These are phyloP conservation scores for Hibiscus mutabilis DNA, from an alignment of 345 rosid genomes.

Conservation along the genomic window DNA sequence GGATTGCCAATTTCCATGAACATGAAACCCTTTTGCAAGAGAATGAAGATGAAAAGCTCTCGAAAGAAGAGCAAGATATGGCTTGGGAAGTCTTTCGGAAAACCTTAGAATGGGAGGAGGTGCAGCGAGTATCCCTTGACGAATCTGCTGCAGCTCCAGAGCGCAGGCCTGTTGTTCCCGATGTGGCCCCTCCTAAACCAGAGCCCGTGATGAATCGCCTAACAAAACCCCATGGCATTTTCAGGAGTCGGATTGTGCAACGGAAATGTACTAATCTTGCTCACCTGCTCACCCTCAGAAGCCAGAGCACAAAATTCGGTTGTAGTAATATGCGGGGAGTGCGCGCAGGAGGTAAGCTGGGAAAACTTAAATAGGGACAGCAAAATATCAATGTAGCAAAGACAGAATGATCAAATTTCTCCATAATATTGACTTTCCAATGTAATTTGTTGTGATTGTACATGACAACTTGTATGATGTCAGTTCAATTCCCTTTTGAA, in stretches of 20 bases:
- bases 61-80: slow-evolving; percentile 99
- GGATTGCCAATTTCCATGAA: slow-evolving; percentile 42
- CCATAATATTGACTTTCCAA: not conserved
- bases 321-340: slow-evolving; percentile 86
- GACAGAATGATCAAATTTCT: not conserved
- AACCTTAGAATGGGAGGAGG: slow-evolving; percentile 87
- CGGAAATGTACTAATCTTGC: slow-evolving; percentile 79
- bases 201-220: slow-evolving; percentile 13
- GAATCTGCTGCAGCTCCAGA: slow-evolving; percentile 44
- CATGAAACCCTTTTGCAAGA: slow-evolving; percentile 97
- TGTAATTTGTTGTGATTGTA: slow-evolving; percentile 3
- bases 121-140: slow-evolving; percentile 55
- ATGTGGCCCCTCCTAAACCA: slow-evolving; percentile 25
- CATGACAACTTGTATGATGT: not conserved
- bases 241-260: slow-evolving; percentile 42
- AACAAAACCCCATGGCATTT: slow-evolving; percentile 30
- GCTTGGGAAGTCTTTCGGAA: slow-evolving; percentile 92
- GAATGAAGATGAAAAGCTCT: slow-evolving; percentile 92
- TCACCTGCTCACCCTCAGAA: slow-evolving; percentile 84
- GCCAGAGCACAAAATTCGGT: slow-evolving; percentile 74
- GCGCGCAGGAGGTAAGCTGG: slow-evolving; percentile 81
- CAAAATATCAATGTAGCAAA: not conserved
- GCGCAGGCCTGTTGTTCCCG: slow-evolving; percentile 33
- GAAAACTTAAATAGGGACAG: slow-evolving; percentile 45
- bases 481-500: slow-evolving; percentile 8